Evolutionary conservation across 2,329 filamentous ascomycete species (phyloP), one percentile per base, ranked within the genome.

Genomic region (Claviceps africana): DNA sequence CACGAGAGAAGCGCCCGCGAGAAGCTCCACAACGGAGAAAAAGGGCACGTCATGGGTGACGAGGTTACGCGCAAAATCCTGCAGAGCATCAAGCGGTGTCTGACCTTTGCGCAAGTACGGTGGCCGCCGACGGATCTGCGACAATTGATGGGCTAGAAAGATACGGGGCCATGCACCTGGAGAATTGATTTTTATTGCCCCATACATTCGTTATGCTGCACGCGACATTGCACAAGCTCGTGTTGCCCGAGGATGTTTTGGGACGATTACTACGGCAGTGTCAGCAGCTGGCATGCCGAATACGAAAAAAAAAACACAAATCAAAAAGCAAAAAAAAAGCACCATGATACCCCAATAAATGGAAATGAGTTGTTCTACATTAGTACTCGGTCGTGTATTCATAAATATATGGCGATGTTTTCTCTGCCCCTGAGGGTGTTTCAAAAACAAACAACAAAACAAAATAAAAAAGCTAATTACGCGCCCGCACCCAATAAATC

Each of bases 41-140:
- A 89, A 62, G 93, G 91, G 4, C 90, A 98, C 67, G 95, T 97
- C 61, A 89, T 98, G 83, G 91, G 89, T 53, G 93, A 97, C 65
- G 93, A 98, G 71, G 83, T 86, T 45, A 98, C 93, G 50, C 79
- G 93, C 58, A 98, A 97, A 71, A 96, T 90, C 65, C 69, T 98
- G 59, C 93, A 98, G 72, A 96, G 91, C 65, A 97, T 98, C 67
- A 98, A 98, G 75, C 77, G 93, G 46, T 96, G 90, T 64, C 70
- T 98, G 64, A 97, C 88, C 55, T 98, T 96, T 77, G 89, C 91
- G 28, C 93, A 98, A 71, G 90, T 93, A 31, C 81, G 91, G 60
- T 98, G 93, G 93, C 90, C 90, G 53, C 93, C 93, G 0, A 84
- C 89, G 61, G 91, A 97, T 71, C 77, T 93, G 60, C 77, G 88